Base-by-base conservation (phyloP, 1,284 basidiomycete genomes). In the Cutaneotrichosporon mucoides region DNA sequence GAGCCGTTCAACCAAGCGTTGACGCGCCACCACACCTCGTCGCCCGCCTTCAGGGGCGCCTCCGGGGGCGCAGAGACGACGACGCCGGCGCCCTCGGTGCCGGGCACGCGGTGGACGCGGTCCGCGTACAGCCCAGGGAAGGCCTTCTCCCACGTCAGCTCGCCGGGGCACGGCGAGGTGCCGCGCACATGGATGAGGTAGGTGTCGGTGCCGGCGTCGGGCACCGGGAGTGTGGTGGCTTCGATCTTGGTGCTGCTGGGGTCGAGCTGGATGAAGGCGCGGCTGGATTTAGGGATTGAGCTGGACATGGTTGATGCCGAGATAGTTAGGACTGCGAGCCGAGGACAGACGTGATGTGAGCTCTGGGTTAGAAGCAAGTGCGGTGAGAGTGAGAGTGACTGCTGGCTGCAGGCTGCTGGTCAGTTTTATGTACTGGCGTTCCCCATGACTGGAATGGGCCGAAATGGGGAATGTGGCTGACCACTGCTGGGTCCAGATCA, bases 71-170 rank as follows among this genome's bases (percentile, higher is more conserved):
- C 57, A 8, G n/a, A 4, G 12, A 42, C 46, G 33, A 63, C 45
- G 15, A 57, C 42, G 12, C 62, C 62, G 5, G 62, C 59, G 13
- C 62, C 58, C 52, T 63, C 62, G 2, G 62, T 60, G 5, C 62
- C 62, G 10, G 56, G 62, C n/a, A 63, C 50, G 49, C 62, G 58
- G 36, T 48, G 37, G 16, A 24, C 13, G 11, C 40, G 16, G 5
- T 49, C 5, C 10, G 13, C 13, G 54, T 48, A 56, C 15, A 56
- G 34, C 1, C 34, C 12, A 12, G 54, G 59, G 35, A 48, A 53
- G 44, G 8, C 16, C n/a, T 11, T 7, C 40, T 60, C 54, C 62
- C 62, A 63, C 10, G 6, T 33, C 12, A 54, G 56, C 56, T 63
- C 62, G 41, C 46, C 36, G 3, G n/a, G 53, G 41, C 62, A 60